A percentile compares a stretch with the other conserved stretches of the same genome.
Evolutionary conservation across 2,329 filamentous ascomycete genomes (phyloP).

Genomic region (Fusarium sp.): DNA sequence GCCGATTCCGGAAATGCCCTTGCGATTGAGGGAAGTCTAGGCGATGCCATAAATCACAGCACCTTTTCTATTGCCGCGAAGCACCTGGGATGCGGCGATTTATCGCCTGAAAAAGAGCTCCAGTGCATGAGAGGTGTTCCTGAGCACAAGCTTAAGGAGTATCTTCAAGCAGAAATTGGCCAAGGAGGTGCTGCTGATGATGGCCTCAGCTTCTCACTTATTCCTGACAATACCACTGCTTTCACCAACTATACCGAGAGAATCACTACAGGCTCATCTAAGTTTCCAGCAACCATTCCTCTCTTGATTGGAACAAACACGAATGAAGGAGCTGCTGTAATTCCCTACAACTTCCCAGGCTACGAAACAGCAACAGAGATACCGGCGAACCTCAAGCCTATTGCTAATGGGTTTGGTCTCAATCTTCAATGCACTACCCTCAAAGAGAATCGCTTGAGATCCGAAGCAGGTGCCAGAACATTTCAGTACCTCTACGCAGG

Average conservation of each 20-base stretch:
- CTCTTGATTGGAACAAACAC: conserved; percentile 33
- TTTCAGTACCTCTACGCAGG: conserved; percentile 34
- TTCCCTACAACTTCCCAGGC: conserved; percentile 23
- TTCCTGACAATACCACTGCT: conserved; percentile 22
- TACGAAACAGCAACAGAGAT: conserved; percentile 24
- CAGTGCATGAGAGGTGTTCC: conserved; percentile 22
- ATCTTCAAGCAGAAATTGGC: conserved; percentile 22
- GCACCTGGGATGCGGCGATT: background rate
- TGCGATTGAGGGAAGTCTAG: conserved; percentile 9
- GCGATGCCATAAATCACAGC: conserved; percentile 13
- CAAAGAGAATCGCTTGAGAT: conserved; percentile 14
- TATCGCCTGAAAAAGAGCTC: background rate
- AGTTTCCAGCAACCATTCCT: background rate
- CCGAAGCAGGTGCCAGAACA: conserved; percentile 17
- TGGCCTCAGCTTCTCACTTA: conserved; percentile 2
- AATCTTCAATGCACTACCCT: conserved; percentile 30
- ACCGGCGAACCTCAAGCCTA: background rate
- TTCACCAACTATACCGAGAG: conserved; percentile 22
- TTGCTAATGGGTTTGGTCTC: conserved; percentile 15
- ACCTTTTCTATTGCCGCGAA: conserved; percentile 14
- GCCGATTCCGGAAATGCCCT: conserved; percentile 33
- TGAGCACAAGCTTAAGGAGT: conserved; percentile 7
- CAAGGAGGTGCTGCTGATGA: conserved; percentile 32
- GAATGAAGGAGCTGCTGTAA: conserved; percentile 27
- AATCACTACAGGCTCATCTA: background rate